Evolutionary conservation across 1,284 basidiomycete species (phyloP).

Genomic region (Leccinum cinnamomeum): DNA sequence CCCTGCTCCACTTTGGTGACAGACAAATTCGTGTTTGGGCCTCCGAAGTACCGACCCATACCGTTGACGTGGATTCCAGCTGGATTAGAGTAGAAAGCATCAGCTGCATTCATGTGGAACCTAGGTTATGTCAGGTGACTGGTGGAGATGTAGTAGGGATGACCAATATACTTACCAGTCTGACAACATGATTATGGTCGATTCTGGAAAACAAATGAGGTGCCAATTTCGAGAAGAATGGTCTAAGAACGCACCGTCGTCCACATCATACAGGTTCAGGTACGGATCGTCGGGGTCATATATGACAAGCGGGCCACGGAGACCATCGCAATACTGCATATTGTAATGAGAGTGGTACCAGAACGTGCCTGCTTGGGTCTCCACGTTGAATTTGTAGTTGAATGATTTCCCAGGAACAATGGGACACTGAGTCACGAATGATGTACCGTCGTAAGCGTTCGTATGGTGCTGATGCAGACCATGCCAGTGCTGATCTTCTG

Average conservation of each 20-base stretch:
- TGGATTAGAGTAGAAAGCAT: slow-evolving; percentile 23
- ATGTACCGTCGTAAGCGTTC: slow-evolving; percentile 28
- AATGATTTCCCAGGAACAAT: slow-evolving; percentile 40
- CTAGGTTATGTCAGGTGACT: slow-evolving; percentile 23
- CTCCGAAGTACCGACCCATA: slow-evolving; percentile 40
- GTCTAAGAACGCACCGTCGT: slow-evolving; percentile 30
- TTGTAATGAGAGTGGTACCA: slow-evolving; percentile 49
- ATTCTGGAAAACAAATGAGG: slow-evolving; percentile 26
- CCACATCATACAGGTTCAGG: slow-evolving; percentile 34
- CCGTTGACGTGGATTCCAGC: slow-evolving; percentile 52
- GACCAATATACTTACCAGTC: slow-evolving; percentile 36
- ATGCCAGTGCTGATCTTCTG: slow-evolving; percentile 36
- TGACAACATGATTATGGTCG: slow-evolving; percentile 39
- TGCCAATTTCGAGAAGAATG: slow-evolving; percentile 1
- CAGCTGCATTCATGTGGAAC: slow-evolving; percentile 31
- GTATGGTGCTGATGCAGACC: slow-evolving; percentile 34
- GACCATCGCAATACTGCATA: slow-evolving; percentile 34
- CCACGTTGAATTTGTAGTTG: slow-evolving; percentile 39
- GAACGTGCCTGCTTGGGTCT: slow-evolving; percentile 39
- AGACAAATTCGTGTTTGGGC: slow-evolving; percentile 38
- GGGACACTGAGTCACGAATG: slow-evolving; percentile 49
- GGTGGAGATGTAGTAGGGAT: neutral
- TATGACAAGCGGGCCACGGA: slow-evolving; percentile 34
- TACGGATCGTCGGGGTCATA: slow-evolving; percentile 39
- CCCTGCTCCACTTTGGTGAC: slow-evolving; percentile 36